A percentile compares a stretch with the other conserved stretches of the same genome.
Conservation (phyloP, 2,329 filamentous ascomycete species). For the Neonectria faginata region DNA sequence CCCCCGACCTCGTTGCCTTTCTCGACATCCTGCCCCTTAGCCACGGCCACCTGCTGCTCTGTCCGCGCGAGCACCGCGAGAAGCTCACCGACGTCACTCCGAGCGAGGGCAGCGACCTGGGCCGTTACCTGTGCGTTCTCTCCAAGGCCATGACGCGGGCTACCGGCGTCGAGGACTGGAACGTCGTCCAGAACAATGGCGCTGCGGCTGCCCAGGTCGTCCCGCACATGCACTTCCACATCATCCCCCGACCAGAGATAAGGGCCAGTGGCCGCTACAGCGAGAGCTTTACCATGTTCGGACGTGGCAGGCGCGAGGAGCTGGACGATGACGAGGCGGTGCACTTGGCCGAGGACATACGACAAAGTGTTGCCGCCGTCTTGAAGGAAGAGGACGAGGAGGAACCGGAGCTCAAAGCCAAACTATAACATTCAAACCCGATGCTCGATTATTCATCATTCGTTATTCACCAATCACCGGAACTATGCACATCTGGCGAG, state of each 20-base stretch:
- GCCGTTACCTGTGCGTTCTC: slow-evolving; percentile 76
- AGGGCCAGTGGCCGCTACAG: slow-evolving; percentile 64
- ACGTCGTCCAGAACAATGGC: slow-evolving; percentile 96
- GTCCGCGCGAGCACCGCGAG: slow-evolving; percentile 79
- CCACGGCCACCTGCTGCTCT: slow-evolving; percentile 84
- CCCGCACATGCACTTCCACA: slow-evolving; percentile 92
- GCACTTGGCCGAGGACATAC: slow-evolving; percentile 67
- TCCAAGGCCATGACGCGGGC: slow-evolving; percentile 76
- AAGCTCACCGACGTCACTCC: slow-evolving; percentile 79
- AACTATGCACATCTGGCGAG: neutral
- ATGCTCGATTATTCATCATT: neutral
- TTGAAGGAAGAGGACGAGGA: slow-evolving; percentile 55
- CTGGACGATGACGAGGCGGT: slow-evolving; percentile 80
- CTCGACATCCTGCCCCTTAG: slow-evolving; percentile 93
- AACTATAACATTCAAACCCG: slow-evolving; percentile 48
- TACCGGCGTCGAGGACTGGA: slow-evolving; percentile 86
- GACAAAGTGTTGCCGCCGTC: slow-evolving; percentile 62
- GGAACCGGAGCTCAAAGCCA: slow-evolving; percentile 47
- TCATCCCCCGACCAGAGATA: slow-evolving; percentile 85
- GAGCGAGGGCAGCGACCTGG: slow-evolving; percentile 74
- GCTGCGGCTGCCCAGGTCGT: slow-evolving; percentile 91
- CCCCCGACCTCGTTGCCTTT: slow-evolving; percentile 83
- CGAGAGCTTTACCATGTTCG: slow-evolving; percentile 86
- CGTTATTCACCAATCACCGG: neutral
- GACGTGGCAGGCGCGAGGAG: slow-evolving; percentile 76